A percentile compares a stretch with the other conserved stretches of the same genome.
These are phyloP conservation scores for Lactarius deliciosus DNA, from an alignment of 768 basidiomycete genomes.

Conservation along the genomic window DNA sequence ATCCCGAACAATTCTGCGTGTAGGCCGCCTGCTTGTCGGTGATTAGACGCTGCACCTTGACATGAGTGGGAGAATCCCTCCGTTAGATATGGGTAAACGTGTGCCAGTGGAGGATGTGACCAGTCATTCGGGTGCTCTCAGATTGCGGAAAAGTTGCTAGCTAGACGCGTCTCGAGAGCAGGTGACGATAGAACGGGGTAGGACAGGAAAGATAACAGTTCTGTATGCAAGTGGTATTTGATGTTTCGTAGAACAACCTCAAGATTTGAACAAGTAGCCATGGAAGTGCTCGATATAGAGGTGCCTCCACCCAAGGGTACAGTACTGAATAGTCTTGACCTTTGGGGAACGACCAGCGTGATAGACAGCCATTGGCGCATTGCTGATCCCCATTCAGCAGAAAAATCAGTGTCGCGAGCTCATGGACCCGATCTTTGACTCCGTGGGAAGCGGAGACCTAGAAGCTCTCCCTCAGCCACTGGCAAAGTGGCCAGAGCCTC, in stretches of 20 bases:
- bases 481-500: neutral
- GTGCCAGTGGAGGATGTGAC: neutral
- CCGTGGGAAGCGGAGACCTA: neutral
- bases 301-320: neutral
- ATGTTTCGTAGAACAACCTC: neutral
- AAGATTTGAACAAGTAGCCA: neutral
- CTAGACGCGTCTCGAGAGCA: neutral
- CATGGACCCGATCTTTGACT: neutral
- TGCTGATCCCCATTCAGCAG: neutral
- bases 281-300: neutral
- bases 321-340: neutral
- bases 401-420: neutral
- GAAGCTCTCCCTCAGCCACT: neutral
- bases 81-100: neutral
- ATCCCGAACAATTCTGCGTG: neutral
- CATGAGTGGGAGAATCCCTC: neutral
- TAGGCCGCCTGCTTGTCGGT: neutral
- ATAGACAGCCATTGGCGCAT: neutral
- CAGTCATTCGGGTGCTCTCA: neutral
- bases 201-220: neutral
- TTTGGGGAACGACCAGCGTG: neutral
- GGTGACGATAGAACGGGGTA: neutral
- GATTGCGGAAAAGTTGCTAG: neutral
- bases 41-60: neutral
- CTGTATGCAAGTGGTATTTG: neutral